Conservation (phyloP, 768 basidiomycete species). For the Pulveroboletus sp. region DNA sequence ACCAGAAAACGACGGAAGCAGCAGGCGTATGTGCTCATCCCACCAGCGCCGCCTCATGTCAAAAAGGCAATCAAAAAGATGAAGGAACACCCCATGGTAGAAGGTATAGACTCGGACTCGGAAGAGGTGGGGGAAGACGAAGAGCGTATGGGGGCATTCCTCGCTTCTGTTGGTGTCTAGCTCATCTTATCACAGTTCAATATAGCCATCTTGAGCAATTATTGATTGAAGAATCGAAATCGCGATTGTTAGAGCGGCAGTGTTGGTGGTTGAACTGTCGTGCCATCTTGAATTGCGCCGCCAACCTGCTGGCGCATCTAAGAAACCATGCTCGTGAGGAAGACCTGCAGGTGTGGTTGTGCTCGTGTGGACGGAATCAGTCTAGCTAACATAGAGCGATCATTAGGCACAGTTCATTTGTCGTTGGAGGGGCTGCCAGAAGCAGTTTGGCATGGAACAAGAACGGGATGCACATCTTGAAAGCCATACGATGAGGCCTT, state of each 20-base stretch:
- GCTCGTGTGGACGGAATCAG: not conserved
- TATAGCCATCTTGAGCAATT: slow-evolving; percentile 36
- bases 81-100: slow-evolving; percentile 12
- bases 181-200: slow-evolving; percentile 36
- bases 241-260: slow-evolving; percentile 40
- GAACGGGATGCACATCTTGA: slow-evolving; percentile 46
- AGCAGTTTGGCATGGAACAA: slow-evolving; percentile 33
- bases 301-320: slow-evolving; percentile 48
- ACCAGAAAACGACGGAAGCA: slow-evolving; percentile 24
- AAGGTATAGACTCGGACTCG: slow-evolving; percentile 14
- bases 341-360: slow-evolving; percentile 25
- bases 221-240: slow-evolving; percentile 44
- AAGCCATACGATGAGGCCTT: slow-evolving; percentile 38
- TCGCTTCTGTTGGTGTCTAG: slow-evolving; percentile 19
- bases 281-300: slow-evolving; percentile 48
- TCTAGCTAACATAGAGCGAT: slow-evolving; percentile 4
- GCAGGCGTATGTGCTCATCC: slow-evolving; percentile 28
- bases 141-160: slow-evolving; percentile 29
- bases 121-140: slow-evolving; percentile 20
- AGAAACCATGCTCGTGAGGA: slow-evolving; percentile 33
- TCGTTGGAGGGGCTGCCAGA: slow-evolving; percentile 55
- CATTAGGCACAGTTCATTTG: slow-evolving; percentile 41
- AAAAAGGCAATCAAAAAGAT: slow-evolving; percentile 14
- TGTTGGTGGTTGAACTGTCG: slow-evolving; percentile 63
- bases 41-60: slow-evolving; percentile 21